Percentiles rank a stretch among this genome's conserved stretches.
These are phyloP conservation scores for Mycena sanguinolenta DNA, from an alignment of 768 basidiomycete species.

Conservation along the genomic window DNA sequence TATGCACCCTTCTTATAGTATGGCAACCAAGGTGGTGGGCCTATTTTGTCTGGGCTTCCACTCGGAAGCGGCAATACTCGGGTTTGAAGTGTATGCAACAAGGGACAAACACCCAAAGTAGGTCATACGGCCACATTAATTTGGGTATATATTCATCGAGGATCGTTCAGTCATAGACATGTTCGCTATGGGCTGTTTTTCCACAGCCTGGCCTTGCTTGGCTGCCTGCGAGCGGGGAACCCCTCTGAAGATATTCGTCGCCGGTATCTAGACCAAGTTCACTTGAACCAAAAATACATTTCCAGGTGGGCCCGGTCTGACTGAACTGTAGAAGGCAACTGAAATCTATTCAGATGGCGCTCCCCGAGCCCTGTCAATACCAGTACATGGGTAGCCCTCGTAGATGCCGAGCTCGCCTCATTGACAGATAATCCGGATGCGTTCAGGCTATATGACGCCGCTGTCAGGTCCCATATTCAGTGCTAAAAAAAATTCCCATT, in stretches of 20 bases:
- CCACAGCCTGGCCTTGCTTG: constrained; percentile 76
- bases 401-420: constrained; percentile 80
- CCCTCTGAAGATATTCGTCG: constrained; percentile 50
- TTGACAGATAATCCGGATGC: constrained; percentile 68
- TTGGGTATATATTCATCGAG: background rate
- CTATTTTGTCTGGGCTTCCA: constrained; percentile 73
- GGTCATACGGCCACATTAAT: constrained; percentile 32
- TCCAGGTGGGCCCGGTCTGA: constrained; percentile 58
- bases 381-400: constrained; percentile 76
- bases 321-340: background rate
- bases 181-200: constrained; percentile 78
- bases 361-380: constrained; percentile 79
- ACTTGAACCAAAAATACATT: constrained; percentile 71
- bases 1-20: background rate
- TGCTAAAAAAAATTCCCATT: no score
- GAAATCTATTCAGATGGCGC: constrained; percentile 64
- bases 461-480: constrained; percentile 76
- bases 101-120: constrained; percentile 76
- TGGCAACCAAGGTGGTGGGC: constrained; percentile 67
- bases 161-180: constrained; percentile 68
- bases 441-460: constrained; percentile 76
- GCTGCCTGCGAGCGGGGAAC: constrained; percentile 64
- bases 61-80: constrained; percentile 71
- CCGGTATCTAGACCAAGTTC: constrained; percentile 68
- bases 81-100: constrained; percentile 72